Base-by-base conservation (phyloP, 129 eudicot species). In the Tanacetum coccineum region DNA sequence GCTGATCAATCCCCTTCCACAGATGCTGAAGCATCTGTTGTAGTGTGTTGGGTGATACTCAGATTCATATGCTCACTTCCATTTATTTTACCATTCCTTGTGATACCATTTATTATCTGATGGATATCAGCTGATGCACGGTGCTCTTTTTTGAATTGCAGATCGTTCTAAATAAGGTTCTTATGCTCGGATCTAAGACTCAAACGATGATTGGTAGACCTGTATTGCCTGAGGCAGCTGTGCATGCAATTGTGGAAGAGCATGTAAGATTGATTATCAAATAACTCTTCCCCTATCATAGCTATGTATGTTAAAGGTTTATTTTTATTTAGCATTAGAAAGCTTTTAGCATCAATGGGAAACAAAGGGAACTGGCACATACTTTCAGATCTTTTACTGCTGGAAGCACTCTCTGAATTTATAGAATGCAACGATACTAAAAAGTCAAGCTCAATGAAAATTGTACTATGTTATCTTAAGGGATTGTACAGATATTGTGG, bases 161-260 rank as follows among this genome's bases (percentile, higher is more conserved):
- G 99, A 21, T 93, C 71, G 74, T 86, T 72, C 79, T 93, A 51
- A 89, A 93, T 71, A 93, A 82, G 83, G 96, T 93, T 71, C 83
- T 93, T 72, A 81, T 93, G 96, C 81, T 88, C 20, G 99, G 99
- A 59, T 93, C 99, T 32, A 53, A 59, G 57, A 82, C 92, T 69
- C 96, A 88, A 75, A 93, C 98, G 46, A 85, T 93, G 59, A 88
- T 93, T 68, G 98, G 98, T 25, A 80, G 96, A 70, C 98, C 98
- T 18, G 62, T 93, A 59, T 82, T 93, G 81, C 95, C 91, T 26
- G 92, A 88, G 56, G 92, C 95, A 40, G 79, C 89, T 75, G 98
- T 93, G 77, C 92, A 88, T 77, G 99, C 96, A 51, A 82, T 93
- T 45, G 96, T 89, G 17, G 99, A 93, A 76, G 99, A 93, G 77